Percentiles rank a stretch among this genome's conserved stretches.
Conservation (phyloP, 345 rosid species). For the Bruguiera gymnorhiza region DNA sequence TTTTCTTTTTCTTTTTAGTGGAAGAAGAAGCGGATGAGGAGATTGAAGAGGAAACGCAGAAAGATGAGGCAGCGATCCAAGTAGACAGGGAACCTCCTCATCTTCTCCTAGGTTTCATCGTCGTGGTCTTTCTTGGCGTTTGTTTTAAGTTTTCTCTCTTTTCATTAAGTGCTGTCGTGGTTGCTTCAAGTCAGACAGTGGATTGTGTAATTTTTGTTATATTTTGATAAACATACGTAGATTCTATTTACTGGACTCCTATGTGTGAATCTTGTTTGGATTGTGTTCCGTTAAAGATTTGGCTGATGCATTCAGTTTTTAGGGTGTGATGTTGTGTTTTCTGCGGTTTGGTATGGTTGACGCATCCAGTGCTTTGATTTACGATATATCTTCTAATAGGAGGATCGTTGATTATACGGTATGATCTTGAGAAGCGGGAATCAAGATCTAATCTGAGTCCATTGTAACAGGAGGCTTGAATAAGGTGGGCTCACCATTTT, state of each 20-base stretch:
- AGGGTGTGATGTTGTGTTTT: too few relatives aligned
- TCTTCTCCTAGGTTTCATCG: not conserved
- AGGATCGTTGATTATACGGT: too few relatives aligned
- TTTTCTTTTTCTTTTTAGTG: slow-evolving; percentile 16
- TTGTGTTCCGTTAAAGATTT: too few relatives aligned
- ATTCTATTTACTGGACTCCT: not conserved
- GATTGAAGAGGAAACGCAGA: slow-evolving; percentile 51
- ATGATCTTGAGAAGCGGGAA: too few relatives aligned
- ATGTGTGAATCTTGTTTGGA: not conserved
- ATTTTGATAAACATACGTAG: not conserved
- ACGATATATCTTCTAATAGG: too few relatives aligned
- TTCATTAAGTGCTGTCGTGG: not conserved
- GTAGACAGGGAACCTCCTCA: slow-evolving; percentile 13
- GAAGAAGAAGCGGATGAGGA: slow-evolving; percentile 56
- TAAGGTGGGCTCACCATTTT: too few relatives aligned
- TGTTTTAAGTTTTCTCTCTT: not conserved
- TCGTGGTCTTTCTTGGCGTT: not conserved
- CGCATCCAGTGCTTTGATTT: too few relatives aligned
- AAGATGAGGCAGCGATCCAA: slow-evolving; percentile 51
- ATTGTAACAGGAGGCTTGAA: too few relatives aligned
- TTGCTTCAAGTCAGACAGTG: not conserved
- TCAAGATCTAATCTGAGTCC: too few relatives aligned
- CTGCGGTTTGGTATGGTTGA: too few relatives aligned
- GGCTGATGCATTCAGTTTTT: too few relatives aligned
- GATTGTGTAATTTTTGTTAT: not conserved